Evolutionary conservation across 2,329 filamentous ascomycete genomes (phyloP).

Genomic region (Phaeosphaeriaceae sp.): DNA sequence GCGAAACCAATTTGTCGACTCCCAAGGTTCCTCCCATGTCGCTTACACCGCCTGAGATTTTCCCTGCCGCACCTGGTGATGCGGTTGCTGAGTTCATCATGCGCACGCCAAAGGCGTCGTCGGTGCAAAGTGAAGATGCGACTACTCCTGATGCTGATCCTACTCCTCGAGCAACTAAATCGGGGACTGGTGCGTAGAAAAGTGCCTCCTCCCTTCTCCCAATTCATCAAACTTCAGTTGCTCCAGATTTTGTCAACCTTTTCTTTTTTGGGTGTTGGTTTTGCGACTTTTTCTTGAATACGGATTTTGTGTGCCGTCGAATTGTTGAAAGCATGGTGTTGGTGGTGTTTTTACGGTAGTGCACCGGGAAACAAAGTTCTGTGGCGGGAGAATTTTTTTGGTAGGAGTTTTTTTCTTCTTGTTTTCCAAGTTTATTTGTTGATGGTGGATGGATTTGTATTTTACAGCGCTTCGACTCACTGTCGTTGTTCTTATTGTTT

Average conservation of each 20-base stretch:
- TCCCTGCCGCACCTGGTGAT: conserved; percentile 52
- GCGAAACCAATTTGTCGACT: conserved; percentile 27
- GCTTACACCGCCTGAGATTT: conserved; percentile 60
- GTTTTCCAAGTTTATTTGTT: background rate
- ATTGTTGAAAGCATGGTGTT: conserved; percentile 40
- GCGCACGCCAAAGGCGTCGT: conserved; percentile 48
- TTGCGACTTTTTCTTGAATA: conserved; percentile 12
- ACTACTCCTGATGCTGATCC: conserved; percentile 50
- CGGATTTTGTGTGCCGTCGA: conserved; percentile 9
- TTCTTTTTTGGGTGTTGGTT: conserved; percentile 16
- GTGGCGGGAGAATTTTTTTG: background rate
- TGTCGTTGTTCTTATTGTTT: background rate
- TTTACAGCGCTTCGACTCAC: background rate
- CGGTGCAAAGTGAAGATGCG: conserved; percentile 28
- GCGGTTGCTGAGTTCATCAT: conserved; percentile 45
- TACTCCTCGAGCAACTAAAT: conserved; percentile 47
- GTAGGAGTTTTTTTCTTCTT: background rate
- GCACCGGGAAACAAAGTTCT: conserved; percentile 37
- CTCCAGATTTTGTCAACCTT: too few species aligned
- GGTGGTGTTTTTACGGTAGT: conserved; percentile 45
- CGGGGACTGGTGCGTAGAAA: conserved; percentile 12
- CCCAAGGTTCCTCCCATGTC: conserved; percentile 39
- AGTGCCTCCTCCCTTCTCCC: conserved; percentile 3
- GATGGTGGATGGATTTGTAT: background rate
- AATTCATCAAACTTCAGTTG: too few species aligned